phyloP scores from a whole-genome alignment of 2,329 filamentous ascomycete genomes.

The Cladosporium colombiae region DNA sequence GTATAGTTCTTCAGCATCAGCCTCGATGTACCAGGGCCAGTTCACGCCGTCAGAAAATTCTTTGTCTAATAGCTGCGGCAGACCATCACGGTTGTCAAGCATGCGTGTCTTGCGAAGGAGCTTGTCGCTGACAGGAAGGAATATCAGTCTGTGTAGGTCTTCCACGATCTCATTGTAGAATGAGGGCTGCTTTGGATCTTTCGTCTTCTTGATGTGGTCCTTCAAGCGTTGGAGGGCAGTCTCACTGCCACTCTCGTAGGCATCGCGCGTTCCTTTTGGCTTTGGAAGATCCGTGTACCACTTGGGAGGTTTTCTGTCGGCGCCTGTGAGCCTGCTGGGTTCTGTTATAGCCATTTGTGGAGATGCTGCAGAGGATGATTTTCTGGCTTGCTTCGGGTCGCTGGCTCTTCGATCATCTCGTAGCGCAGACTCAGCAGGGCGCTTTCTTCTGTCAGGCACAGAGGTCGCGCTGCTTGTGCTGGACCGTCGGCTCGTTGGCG shows the following conservation, averaged over 20 bases:
- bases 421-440: background rate
- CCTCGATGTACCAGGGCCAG: conserved; percentile 50
- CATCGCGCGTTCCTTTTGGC: background rate
- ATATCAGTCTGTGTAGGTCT: conserved; percentile 43
- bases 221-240: background rate
- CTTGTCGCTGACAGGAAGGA: conserved; percentile 36
- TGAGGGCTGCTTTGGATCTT: background rate
- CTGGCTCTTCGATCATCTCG: background rate
- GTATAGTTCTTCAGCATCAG: conserved; percentile 51
- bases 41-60: conserved; percentile 25
- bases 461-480: background rate
- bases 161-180: conserved; percentile 38
- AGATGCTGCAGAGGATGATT: background rate
- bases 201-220: background rate
- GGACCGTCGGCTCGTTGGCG: background rate
- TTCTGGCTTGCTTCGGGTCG: background rate
- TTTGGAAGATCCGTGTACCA: conserved; percentile 4
- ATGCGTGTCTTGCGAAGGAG: conserved; percentile 40
- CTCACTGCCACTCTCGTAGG: background rate
- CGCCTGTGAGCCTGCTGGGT: background rate
- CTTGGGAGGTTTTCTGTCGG: background rate
- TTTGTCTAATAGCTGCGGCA: conserved; percentile 45
- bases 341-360: background rate
- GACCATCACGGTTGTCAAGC: conserved; percentile 39
- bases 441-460: background rate